Evolutionary conservation across 2,329 filamentous ascomycete species (phyloP), one percentile per base, ranked within the genome.

Genomic region (Botryotinia calthae): DNA sequence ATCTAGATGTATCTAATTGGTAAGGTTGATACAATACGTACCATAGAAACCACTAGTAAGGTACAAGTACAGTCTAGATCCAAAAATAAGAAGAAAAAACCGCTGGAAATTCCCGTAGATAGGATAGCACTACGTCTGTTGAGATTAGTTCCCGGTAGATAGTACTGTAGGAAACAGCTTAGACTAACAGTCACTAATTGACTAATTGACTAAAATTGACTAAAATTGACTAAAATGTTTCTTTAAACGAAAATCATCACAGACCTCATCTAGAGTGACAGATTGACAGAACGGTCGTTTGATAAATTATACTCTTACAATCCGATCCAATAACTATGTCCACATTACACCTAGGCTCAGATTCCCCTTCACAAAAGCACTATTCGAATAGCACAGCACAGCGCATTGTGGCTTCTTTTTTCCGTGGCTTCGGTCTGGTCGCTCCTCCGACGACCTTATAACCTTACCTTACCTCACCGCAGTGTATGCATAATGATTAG

Each of bases 401-500:
- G 46, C 64, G 44, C n/a, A 67, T 44, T 56, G 65, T 56, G 48
- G 65, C 65, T 67, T 56, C 65, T 42, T 31, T 67, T 67, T 42
- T 67, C 48, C 48, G 40, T 56, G 48, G 48, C 65, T 48, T 67
- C 48, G 37, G 65, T 67, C 64, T 67, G 34, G 64, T 67, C 64
- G 64, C 46, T 67, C 63, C 22, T 37, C 44, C 63, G 51, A 31
- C 31, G 31, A 66, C 44, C 63, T n/a, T 37, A 31, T 22, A 22
- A 66, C 44, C 63, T 16, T 48, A 48, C 28, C 62, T 65, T 65
- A 56, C 48, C 46, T 65, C 69, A 58, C 69, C 69, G 59, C 69
- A 71, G 69, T 37, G 59, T 64, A 71, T 71, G 69, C 69, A 71
- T 31, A 69, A 42, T n/a, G 64, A 67, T 63, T 51, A 71, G 58